Conservation (phyloP, 2,329 filamentous ascomycete genomes). For the Paecilomyces niveus region DNA sequence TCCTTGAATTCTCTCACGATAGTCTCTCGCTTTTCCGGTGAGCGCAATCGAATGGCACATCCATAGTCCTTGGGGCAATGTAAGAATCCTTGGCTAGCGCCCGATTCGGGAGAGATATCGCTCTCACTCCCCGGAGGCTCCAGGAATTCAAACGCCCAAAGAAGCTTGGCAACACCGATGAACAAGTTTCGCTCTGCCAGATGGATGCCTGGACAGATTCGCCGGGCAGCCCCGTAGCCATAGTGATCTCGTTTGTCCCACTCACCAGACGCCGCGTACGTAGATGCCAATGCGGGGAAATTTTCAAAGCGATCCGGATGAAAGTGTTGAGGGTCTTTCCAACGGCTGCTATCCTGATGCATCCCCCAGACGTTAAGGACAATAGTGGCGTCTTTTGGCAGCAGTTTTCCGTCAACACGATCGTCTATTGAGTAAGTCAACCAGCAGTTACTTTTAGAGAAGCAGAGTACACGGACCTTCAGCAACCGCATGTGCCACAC, state of each 20-base stretch:
- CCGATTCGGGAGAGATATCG: constrained; percentile 12
- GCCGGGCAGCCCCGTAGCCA: constrained; percentile 15
- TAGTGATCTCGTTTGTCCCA: constrained; percentile 26
- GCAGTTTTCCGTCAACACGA: constrained; percentile 35
- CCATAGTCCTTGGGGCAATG: constrained; percentile 26
- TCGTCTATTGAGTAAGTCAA: constrained; percentile 22
- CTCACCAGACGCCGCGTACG: constrained; percentile 21
- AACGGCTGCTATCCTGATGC: constrained; percentile 39
- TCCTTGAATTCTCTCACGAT: constrained; percentile 23
- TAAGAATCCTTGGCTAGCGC: constrained; percentile 29
- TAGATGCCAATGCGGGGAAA: constrained; percentile 11
- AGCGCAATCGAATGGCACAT: constrained; percentile 21
- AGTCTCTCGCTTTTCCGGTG: constrained; percentile 21
- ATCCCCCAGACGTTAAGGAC: constrained; percentile 40
- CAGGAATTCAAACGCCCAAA: constrained; percentile 41
- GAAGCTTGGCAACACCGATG: constrained; percentile 40
- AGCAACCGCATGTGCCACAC: constrained; percentile 32
- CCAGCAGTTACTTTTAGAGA: constrained; percentile 28
- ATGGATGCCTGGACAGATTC: constrained; percentile 34
- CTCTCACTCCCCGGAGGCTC: constrained; percentile 14
- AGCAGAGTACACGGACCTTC: constrained; percentile 40
- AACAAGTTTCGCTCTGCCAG: constrained; percentile 46
- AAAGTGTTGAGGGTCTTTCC: constrained; percentile 27
- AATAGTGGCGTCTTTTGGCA: constrained; percentile 41
- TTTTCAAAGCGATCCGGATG: constrained; percentile 21